phyloP scores from a whole-genome alignment of 2,329 filamentous ascomycete genomes.

The Hymenoscyphus scutula region DNA sequence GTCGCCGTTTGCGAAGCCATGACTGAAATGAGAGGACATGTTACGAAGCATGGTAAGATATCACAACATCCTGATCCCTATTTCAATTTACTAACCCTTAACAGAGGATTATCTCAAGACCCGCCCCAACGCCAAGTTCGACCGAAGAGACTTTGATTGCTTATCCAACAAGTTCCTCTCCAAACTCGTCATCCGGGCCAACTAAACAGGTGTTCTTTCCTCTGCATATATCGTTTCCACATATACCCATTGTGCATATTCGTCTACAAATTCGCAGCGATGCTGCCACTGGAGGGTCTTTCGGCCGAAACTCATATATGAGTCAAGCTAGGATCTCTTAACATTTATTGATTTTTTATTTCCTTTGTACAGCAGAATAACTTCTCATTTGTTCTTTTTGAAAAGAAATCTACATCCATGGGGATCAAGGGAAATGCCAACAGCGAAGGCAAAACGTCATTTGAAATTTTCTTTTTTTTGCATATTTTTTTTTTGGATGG shows the following conservation, averaged over 20 bases:
- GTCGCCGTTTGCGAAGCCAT: constrained; percentile 89
- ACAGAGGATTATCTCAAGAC: constrained; percentile 83
- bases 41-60: constrained; percentile 84
- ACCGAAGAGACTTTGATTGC: constrained; percentile 89
- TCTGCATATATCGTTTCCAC: constrained; percentile 28
- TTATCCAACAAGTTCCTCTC: constrained; percentile 97
- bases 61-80: background rate
- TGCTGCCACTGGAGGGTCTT: constrained; percentile 26
- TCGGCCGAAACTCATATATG: constrained; percentile 13
- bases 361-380: constrained; percentile 23
- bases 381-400: constrained; percentile 26
- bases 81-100: constrained; percentile 12
- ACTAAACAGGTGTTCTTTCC: constrained; percentile 50
- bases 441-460: constrained; percentile 23
- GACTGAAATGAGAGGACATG: constrained; percentile 91
- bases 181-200: constrained; percentile 92
- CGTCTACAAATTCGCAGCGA: constrained; percentile 33
- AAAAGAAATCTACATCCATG: background rate
- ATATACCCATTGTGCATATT: constrained; percentile 34
- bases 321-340: background rate
- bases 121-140: constrained; percentile 74
- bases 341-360: constrained; percentile 25
- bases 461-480: too few species aligned
- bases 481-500: constrained; percentile 11
- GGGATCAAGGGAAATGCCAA: constrained; percentile 18